Conservation (phyloP, 352 stramenopile genomes). For the Globisporangium echinulatum region DNA sequence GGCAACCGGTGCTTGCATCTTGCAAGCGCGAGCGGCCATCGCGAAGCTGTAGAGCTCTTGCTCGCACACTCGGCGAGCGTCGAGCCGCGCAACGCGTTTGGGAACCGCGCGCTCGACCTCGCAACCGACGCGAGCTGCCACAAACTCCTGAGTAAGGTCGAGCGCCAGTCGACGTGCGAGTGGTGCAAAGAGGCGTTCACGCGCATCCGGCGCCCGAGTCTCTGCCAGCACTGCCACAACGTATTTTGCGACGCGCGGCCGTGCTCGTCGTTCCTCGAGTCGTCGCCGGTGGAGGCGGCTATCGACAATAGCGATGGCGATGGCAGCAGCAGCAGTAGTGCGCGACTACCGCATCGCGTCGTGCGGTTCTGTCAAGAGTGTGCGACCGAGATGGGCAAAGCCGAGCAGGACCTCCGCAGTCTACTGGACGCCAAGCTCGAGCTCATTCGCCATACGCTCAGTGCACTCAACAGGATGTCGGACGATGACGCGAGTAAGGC, state of each 20-base stretch:
- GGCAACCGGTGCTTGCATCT: conserved; percentile 75
- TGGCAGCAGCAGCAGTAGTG: no score
- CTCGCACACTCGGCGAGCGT: conserved; percentile 56
- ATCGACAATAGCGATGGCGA: background rate
- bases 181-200: conserved; percentile 77
- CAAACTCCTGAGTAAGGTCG: conserved; percentile 58
- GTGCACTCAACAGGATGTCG: conserved; percentile 19
- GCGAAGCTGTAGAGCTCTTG: conserved; percentile 61
- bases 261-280: conserved; percentile 50
- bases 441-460: conserved; percentile 43
- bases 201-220: conserved; percentile 48
- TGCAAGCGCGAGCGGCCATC: conserved; percentile 60
- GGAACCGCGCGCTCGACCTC: conserved; percentile 67
- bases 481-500: background rate
- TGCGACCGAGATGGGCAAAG: conserved; percentile 59
- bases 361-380: conserved; percentile 75
- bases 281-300: background rate
- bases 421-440: conserved; percentile 58
- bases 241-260: conserved; percentile 76
- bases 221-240: conserved; percentile 79
- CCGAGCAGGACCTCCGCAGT: conserved; percentile 55
- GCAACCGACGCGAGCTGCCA: conserved; percentile 51
- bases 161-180: conserved; percentile 52
- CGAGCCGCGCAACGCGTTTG: conserved; percentile 63
- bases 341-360: conserved; percentile 2